Conservation (phyloP, 345 rosid species). For the Citrus unshiu region DNA sequence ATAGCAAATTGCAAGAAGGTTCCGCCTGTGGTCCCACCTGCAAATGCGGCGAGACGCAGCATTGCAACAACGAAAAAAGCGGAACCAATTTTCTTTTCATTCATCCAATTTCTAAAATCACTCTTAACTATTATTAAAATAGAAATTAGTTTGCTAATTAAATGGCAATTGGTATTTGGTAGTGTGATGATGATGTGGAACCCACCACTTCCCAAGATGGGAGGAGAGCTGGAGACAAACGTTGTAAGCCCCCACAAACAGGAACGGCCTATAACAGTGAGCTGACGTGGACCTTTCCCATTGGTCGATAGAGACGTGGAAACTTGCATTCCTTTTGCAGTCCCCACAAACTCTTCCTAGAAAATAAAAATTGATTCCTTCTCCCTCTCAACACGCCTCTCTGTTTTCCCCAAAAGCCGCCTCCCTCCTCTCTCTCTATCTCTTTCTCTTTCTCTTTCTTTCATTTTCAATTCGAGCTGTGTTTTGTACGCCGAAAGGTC, state of each 20-base stretch:
- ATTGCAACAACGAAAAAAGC: not conserved
- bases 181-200: conserved; percentile 22
- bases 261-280: conserved; percentile 16
- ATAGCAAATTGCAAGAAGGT: conserved; percentile 18
- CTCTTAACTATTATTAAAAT: too few species aligned
- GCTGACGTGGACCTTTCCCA: conserved; percentile 35
- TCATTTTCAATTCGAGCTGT: not conserved
- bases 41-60: conserved; percentile 48
- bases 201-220: conserved; percentile 37
- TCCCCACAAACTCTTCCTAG: not conserved
- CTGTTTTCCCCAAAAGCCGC: conserved; percentile 53
- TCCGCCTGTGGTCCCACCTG: conserved; percentile 19
- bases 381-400: conserved; percentile 36
- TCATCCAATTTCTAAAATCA: not conserved
- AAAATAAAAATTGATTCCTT: not conserved
- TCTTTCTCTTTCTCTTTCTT: not conserved
- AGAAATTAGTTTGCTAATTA: too few species aligned
- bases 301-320: conserved; percentile 19
- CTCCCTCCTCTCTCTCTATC: conserved; percentile 6
- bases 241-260: too few species aligned
- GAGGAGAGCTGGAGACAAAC: conserved; percentile 10
- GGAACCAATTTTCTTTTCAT: not conserved
- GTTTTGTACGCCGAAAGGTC: conserved; percentile 13
- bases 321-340: conserved; percentile 5
- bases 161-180: not conserved